Evolutionary conservation across 352 stramenopile genomes (phyloP).

Genomic region (Phytopythium delawarense): DNA sequence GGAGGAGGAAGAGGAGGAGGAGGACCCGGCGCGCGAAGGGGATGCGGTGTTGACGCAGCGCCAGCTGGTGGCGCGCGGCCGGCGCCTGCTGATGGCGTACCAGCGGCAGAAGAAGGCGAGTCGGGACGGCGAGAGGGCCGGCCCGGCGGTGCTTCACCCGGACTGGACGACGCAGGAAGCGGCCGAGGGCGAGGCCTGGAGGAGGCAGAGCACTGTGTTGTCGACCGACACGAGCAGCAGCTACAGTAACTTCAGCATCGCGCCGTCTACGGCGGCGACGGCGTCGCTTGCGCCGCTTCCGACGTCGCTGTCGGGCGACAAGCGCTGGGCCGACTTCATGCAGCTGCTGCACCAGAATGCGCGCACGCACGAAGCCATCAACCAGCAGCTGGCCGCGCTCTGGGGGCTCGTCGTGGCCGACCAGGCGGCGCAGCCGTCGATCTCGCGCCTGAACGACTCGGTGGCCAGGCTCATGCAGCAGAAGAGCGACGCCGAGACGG

Average conservation of each 20-base stretch:
- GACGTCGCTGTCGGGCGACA: conserved; percentile 16
- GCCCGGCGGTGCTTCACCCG: not conserved
- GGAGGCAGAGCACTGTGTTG: not conserved
- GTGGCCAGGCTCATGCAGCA: conserved; percentile 35
- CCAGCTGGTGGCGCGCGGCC: conserved; percentile 44
- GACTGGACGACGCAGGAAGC: not conserved
- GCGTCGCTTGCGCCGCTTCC: conserved; percentile 15
- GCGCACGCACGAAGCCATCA: conserved; percentile 20
- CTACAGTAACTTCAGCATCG: conserved; percentile 23
- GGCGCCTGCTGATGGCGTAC: conserved; percentile 35
- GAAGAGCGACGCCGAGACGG: conserved; percentile 35
- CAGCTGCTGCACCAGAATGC: conserved; percentile 26
- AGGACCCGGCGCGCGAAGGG: not conserved
- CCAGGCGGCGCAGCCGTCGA: conserved; percentile 12
- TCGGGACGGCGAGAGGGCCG: not conserved
- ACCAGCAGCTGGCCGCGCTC: conserved; percentile 23
- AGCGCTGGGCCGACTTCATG: conserved; percentile 32
- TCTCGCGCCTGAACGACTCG: conserved; percentile 22
- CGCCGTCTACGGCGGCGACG: conserved; percentile 5
- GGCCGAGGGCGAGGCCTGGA: not conserved
- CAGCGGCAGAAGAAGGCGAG: conserved; percentile 41
- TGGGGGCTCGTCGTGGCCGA: conserved; percentile 17
- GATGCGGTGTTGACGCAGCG: conserved; percentile 17
- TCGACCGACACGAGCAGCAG: conserved; percentile 10
- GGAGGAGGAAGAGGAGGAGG: not conserved